These are phyloP conservation scores for Adiantum capillusveneris DNA, from an alignment of 75 land plant species.

Conservation along the genomic window DNA sequence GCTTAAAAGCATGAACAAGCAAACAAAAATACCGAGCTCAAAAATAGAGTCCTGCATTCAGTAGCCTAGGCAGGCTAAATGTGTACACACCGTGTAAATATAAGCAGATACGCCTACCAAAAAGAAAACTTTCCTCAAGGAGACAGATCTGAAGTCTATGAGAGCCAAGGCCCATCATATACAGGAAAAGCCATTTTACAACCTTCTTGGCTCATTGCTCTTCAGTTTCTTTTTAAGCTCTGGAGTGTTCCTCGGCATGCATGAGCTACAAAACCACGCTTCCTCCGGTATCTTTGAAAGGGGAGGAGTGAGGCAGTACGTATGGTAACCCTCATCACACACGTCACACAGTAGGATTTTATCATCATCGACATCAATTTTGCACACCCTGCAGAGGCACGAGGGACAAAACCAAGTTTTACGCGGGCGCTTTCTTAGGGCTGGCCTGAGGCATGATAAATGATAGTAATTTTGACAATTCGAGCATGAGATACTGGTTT, in stretches of 20 bases:
- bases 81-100: too few relatives aligned
- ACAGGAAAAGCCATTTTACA: too few relatives aligned
- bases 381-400: conserved; percentile 26
- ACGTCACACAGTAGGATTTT: conserved; percentile 29
- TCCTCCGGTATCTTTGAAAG: conserved; percentile 29
- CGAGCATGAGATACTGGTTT: conserved; percentile 5
- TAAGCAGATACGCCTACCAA: too few relatives aligned
- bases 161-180: too few relatives aligned
- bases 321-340: conserved; percentile 37
- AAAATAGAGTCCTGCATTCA: too few relatives aligned
- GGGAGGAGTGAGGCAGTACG: conserved; percentile 28
- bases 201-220: too few relatives aligned
- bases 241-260: not conserved
- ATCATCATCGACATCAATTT: conserved; percentile 27
- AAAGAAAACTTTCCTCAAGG: too few relatives aligned
- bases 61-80: too few relatives aligned
- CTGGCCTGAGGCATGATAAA: conserved; percentile 8
- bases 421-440: conserved; percentile 5
- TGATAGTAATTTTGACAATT: conserved; percentile 10
- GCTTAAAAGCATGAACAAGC: too few relatives aligned
- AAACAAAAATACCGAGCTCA: too few relatives aligned
- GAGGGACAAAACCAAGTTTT: conserved; percentile 15
- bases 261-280: conserved; percentile 35
- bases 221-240: too few relatives aligned
- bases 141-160: too few relatives aligned